Evolutionary conservation across 1,284 basidiomycete genomes (phyloP).

Genomic region (Puccinia polysora): DNA sequence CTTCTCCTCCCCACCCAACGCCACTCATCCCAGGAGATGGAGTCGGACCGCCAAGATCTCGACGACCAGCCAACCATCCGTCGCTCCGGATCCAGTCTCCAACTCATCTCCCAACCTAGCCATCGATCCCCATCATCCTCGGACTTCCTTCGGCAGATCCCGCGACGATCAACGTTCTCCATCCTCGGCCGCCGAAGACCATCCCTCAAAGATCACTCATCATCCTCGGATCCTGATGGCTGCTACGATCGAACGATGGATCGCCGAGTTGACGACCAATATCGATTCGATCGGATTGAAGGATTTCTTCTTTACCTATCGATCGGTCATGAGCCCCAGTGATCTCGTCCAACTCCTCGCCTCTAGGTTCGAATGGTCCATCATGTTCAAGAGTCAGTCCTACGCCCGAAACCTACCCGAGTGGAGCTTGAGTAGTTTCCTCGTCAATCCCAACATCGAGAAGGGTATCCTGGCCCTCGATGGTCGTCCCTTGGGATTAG

Average conservation of each 20-base stretch:
- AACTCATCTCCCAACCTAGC: conserved; percentile 6
- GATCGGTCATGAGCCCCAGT: conserved; percentile 69
- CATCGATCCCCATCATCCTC: not conserved
- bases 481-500: conserved; percentile 6
- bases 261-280: conserved; percentile 76
- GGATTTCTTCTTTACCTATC: conserved; percentile 80
- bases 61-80: not conserved
- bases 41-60: conserved; percentile 23
- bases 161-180: conserved; percentile 1
- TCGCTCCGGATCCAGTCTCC: not conserved
- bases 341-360: conserved; percentile 74
- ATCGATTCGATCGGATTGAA: conserved; percentile 71
- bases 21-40: conserved; percentile 24
- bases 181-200: not conserved
- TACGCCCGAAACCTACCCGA: conserved; percentile 18
- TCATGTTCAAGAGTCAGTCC: conserved; percentile 56
- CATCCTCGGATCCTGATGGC: conserved; percentile 63
- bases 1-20: not conserved
- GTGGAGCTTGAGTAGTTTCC: conserved; percentile 40
- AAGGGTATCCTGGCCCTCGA: conserved; percentile 44
- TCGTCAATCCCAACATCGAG: conserved; percentile 52
- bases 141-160: not conserved
- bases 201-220: not conserved
- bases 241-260: conserved; percentile 82
- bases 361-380: conserved; percentile 77